A percentile compares a stretch with the other conserved stretches of the same genome.
Evolutionary conservation across 257 asterid genomes (phyloP).

Genomic region (Nemophila menziesii): DNA sequence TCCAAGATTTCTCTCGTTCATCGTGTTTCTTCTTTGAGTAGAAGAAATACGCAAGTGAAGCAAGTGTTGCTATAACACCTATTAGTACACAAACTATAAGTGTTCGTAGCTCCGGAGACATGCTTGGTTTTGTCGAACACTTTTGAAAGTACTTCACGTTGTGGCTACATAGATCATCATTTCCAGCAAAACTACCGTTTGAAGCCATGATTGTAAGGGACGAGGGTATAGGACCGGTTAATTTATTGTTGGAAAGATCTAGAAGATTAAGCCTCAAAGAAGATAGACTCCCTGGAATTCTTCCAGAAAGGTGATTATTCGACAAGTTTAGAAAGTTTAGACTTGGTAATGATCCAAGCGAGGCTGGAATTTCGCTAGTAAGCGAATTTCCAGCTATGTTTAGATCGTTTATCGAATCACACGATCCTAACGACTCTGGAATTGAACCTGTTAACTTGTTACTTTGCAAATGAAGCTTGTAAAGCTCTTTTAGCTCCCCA

Average conservation of each 20-base stretch:
- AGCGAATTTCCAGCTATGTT: constrained; percentile 11
- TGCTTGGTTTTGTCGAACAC: constrained; percentile 2
- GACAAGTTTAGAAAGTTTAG: constrained; percentile 16
- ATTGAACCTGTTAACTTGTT: constrained; percentile 9
- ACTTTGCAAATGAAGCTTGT: constrained; percentile 6
- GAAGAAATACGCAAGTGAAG: not conserved
- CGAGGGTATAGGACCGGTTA: constrained; percentile 9
- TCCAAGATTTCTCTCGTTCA: constrained; percentile 3
- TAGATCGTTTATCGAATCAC: constrained; percentile 10
- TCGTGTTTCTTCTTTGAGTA: constrained; percentile 1
- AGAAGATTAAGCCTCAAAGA: constrained; percentile 10
- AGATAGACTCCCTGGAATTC: constrained; percentile 10
- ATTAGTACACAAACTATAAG: not conserved
- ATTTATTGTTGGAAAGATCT: constrained; percentile 15
- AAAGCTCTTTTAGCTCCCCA: constrained; percentile 7
- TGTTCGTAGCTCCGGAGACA: not conserved
- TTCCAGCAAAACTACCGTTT: constrained; percentile 13
- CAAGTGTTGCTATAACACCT: not conserved
- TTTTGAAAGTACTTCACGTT: constrained; percentile 4
- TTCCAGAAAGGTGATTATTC: constrained; percentile 11
- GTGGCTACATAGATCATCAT: constrained; percentile 14
- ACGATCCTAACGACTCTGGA: constrained; percentile 16
- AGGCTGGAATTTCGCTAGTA: constrained; percentile 9
- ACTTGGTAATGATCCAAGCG: constrained; percentile 7
- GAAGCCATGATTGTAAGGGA: constrained; percentile 9